Base-by-base conservation (phyloP, 768 basidiomycete genomes). In the Suillus plorans region DNA sequence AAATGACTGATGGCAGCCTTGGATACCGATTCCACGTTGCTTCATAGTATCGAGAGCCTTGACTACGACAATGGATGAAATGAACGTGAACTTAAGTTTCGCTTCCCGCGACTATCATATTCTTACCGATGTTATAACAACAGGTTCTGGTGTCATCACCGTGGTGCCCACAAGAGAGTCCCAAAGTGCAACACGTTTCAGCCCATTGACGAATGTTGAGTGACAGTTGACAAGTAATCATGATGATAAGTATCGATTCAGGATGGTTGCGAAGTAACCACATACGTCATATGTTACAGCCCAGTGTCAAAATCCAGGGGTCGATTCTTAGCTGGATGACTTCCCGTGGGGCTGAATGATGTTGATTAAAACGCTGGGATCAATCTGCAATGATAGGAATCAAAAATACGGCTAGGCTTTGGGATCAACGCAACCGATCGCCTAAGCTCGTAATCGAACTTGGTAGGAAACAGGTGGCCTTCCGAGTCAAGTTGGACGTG, bases 1-100 rank as follows among this genome's bases (percentile, higher is more conserved):
- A 41, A 44, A 45, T 64, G 22, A 60, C 50, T 64, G 63, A 64
- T 64, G 63, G 63, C 58, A 64, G 45, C 58, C 63, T 61, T 59
- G 63, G 63, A 64, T 36, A 64, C 57, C 39, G 45, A 64, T 60
- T 16, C 34, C 45, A 45, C 44, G 18, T 60, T 44, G 6, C 2
- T 41, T 58, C 39, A 41, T 25, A 18, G 52, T 28, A 53, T 55
- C 3, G 31, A 20, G 52, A 31, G 52, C 31, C 53, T 34, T 55
- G 31, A 55, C 53, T 55, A 55, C 53, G 10, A 18, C 10, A 20
- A 34, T 12, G 20, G 10, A 12, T 55, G 10, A 12, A 34, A 20
- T 55, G 52, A 53, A 5, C 52, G 28, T 31, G 52, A 4, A 31
- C 9, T 53, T 20, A 2, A 1, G 10, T 55, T 55, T 55, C 31